phyloP scores from a whole-genome alignment of 202 grass and related monocot genomes.

The Schoenoplectus triqueter region DNA sequence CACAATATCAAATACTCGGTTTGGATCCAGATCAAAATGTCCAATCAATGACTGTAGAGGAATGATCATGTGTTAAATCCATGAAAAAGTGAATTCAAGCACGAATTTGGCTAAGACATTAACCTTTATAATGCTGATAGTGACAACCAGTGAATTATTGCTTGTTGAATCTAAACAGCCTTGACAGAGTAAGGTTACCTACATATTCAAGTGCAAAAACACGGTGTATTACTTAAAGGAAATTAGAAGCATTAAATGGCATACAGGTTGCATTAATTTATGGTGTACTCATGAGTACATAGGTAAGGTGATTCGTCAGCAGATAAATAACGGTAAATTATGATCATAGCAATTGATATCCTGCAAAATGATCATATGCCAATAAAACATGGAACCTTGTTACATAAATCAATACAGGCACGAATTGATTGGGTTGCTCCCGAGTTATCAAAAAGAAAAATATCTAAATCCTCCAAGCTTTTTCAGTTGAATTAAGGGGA shows the following conservation, averaged over 20 bases:
- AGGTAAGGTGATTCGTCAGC: slow-evolving; percentile 20
- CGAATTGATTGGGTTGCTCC: background rate
- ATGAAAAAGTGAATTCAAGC: slow-evolving; percentile 36
- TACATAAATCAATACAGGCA: background rate
- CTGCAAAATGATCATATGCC: slow-evolving; percentile 23
- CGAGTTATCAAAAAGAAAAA: background rate
- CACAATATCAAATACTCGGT: slow-evolving; percentile 98
- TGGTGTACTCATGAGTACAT: background rate
- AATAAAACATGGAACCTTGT: slow-evolving; percentile 21
- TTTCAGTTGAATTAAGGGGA: background rate
- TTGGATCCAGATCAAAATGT: slow-evolving; percentile 97
- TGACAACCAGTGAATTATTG: slow-evolving; percentile 65
- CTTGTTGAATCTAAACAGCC: slow-evolving; percentile 66
- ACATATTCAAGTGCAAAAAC: slow-evolving; percentile 40
- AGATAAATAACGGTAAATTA: slow-evolving; percentile 18
- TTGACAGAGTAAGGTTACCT: slow-evolving; percentile 97
- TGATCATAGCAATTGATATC: slow-evolving; percentile 25
- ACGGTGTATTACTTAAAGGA: slow-evolving; percentile 38
- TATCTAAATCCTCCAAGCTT: background rate
- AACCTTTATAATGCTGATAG: slow-evolving; percentile 97
- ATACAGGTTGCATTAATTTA: background rate
- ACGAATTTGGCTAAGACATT: slow-evolving; percentile 32
- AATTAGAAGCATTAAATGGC: slow-evolving; percentile 25
- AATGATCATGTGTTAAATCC: slow-evolving; percentile 29
- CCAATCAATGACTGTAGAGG: slow-evolving; percentile 88